These are phyloP conservation scores for Hygrophorus russula DNA, from an alignment of 768 basidiomycete species.

Conservation along the genomic window DNA sequence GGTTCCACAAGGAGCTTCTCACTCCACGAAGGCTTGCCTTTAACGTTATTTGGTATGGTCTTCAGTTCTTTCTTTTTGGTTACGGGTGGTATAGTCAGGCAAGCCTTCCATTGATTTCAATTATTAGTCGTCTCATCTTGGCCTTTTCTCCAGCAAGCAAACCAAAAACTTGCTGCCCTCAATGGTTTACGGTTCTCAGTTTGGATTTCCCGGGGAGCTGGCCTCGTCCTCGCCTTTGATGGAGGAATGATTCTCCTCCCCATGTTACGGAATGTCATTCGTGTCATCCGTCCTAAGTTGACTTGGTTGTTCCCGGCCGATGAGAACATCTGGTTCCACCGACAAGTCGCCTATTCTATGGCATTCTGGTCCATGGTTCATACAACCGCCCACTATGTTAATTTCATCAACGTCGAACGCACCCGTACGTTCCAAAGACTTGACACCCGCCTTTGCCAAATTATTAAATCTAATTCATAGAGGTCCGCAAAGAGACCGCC, in stretches of 20 bases:
- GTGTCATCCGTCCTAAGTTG: slow-evolving; percentile 69
- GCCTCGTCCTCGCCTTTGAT: slow-evolving; percentile 80
- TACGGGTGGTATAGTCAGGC: slow-evolving; percentile 90
- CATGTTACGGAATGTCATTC: slow-evolving; percentile 82
- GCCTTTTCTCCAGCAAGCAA: slow-evolving; percentile 34
- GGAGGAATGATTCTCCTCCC: slow-evolving; percentile 82
- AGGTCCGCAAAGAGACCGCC: slow-evolving; percentile 71
- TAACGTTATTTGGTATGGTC: slow-evolving; percentile 71
- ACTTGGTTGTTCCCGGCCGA: slow-evolving; percentile 85
- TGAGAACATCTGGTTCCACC: slow-evolving; percentile 94
- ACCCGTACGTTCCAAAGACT: slow-evolving; percentile 53
- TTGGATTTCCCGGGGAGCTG: slow-evolving; percentile 87
- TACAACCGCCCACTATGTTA: slow-evolving; percentile 88
- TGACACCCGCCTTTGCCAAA: neutral
- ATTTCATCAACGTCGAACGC: slow-evolving; percentile 85
- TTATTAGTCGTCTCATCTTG: slow-evolving; percentile 1
- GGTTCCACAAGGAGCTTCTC: slow-evolving; percentile 66
- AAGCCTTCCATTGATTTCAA: slow-evolving; percentile 10
- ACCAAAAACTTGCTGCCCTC: slow-evolving; percentile 56
- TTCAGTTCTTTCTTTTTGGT: slow-evolving; percentile 62
- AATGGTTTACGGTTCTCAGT: slow-evolving; percentile 77
- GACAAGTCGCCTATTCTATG: slow-evolving; percentile 90
- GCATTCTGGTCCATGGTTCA: slow-evolving; percentile 91
- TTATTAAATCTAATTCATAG: slow-evolving; percentile 24
- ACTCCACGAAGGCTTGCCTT: slow-evolving; percentile 53